Evolutionary conservation across 2,329 filamentous ascomycete genomes (phyloP), one percentile per base, ranked within the genome.

Genomic region (Colletotrichum euphorbiae): DNA sequence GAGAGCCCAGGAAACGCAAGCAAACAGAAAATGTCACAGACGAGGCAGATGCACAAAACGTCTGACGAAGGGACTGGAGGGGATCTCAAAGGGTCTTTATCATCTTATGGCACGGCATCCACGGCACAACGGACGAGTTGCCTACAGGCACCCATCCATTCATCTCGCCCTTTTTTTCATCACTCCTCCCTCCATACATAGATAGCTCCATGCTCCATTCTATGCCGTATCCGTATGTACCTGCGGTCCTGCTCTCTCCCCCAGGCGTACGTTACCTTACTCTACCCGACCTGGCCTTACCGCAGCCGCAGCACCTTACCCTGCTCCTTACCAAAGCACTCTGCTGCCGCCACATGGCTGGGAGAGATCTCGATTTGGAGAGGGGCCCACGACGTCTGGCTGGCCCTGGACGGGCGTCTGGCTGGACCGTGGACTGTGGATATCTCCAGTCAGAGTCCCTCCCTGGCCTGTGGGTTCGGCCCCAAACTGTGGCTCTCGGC

Each of bases 61-160:
- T 48, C 17, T 43, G 43, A 42, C 46, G 17, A 50, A 38, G 19
- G 17, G 46, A 21, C 15, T 54, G 64, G 59, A 67, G 51, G 64
- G 64, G 64, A 63, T 64, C 19, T 58, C 52, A 54, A 67, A 64
- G 60, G 64, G 64, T 67, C 64, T 67, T 67, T 67, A 67, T 67
- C 64, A 59, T 59, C 52, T 52, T 36, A 40, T 52, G 60, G 45
- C 59, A 40, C 60, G 63, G 63, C 63, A 56, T 57, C 58, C 31
- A 67, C 63, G 51, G 63, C 58, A 59, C 56, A 50, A 59, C 42
- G 40, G 48, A 59, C 43, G 56, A 62, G 57, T 67, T 67, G 51
- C 59, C 15, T n/a, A 51, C 13, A 33, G 7, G 48, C 15, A 11
- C 36, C 13, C 48, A 31, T 31, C 48, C 48, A 51, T 51, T 28